Evolutionary conservation across 495 filamentous ascomycete species (phyloP).

Genomic region (Trichocladium antarcticum): DNA sequence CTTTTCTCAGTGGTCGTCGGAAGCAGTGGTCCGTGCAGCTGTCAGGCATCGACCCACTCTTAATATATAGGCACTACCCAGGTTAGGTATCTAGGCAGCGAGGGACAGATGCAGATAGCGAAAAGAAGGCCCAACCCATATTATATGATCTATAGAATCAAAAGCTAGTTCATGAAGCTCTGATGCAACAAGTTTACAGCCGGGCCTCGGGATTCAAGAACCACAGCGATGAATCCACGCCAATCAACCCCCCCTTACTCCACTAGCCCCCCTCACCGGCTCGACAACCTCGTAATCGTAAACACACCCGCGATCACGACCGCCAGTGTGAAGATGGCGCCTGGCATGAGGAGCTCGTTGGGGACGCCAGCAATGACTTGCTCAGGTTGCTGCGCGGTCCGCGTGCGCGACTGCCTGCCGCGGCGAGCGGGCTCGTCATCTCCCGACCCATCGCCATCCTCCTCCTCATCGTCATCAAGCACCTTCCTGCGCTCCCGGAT

Average conservation of each 20-base stretch:
- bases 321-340: slow-evolving; percentile 87
- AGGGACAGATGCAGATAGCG: too few species aligned
- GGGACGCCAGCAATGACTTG: slow-evolving; percentile 84
- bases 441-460: slow-evolving; percentile 52
- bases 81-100: too few species aligned
- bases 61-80: too few species aligned
- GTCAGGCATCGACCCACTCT: too few species aligned
- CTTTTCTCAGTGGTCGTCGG: slow-evolving; percentile 19
- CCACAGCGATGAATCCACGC: background rate
- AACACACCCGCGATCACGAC: slow-evolving; percentile 92
- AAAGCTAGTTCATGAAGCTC: slow-evolving; percentile 6
- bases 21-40: slow-evolving; percentile 20
- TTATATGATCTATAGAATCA: slow-evolving; percentile 13
- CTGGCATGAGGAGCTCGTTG: slow-evolving; percentile 87
- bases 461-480: slow-evolving; percentile 45
- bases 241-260: background rate
- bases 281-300: slow-evolving; percentile 67
- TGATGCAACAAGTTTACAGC: slow-evolving; percentile 16
- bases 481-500: slow-evolving; percentile 49
- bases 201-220: background rate
- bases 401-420: slow-evolving; percentile 28
- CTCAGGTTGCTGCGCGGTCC: slow-evolving; percentile 43
- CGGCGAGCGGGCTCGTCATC: slow-evolving; percentile 41
- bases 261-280: slow-evolving; percentile 37
- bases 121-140: background rate